These are phyloP conservation scores for Daldinia loculata DNA, from an alignment of 495 filamentous ascomycete genomes.

Conservation along the genomic window DNA sequence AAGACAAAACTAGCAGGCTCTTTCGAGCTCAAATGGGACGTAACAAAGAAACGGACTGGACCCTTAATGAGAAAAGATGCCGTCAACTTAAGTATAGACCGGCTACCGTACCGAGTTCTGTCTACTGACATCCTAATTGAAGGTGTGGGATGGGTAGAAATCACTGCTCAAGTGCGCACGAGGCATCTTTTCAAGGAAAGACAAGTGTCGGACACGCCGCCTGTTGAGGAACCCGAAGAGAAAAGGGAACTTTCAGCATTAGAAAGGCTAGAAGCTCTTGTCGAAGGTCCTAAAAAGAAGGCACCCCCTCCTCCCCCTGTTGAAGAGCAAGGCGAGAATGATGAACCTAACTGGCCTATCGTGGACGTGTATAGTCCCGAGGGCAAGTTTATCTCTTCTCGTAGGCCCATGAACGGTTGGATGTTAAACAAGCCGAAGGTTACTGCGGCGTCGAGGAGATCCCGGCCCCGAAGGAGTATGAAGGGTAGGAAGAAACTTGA, in stretches of 20 bases:
- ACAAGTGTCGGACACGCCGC: slow-evolving; percentile 17
- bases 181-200: slow-evolving; percentile 47
- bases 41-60: slow-evolving; percentile 75
- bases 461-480: slow-evolving; percentile 65
- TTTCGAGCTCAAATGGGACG: slow-evolving; percentile 79
- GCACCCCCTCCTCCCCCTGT: slow-evolving; percentile 19
- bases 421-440: slow-evolving; percentile 52
- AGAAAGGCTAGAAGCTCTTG: slow-evolving; percentile 36
- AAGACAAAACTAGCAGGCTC: slow-evolving; percentile 73
- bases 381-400: slow-evolving; percentile 74
- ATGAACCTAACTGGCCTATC: slow-evolving; percentile 62
- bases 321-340: slow-evolving; percentile 8
- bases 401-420: slow-evolving; percentile 80
- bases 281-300: slow-evolving; percentile 32
- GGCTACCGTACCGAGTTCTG: slow-evolving; percentile 80
- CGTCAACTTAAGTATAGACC: slow-evolving; percentile 61
- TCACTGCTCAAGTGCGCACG: slow-evolving; percentile 80
- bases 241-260: slow-evolving; percentile 27
- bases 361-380: slow-evolving; percentile 88
- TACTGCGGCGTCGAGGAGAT: slow-evolving; percentile 32
- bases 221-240: slow-evolving; percentile 24
- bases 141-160: slow-evolving; percentile 91
- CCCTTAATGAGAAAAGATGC: slow-evolving; percentile 63
- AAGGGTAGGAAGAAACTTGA: slow-evolving; percentile 63
- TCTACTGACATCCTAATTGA: slow-evolving; percentile 87